Evolutionary conservation across 495 filamentous ascomycete genomes (phyloP).

Genomic region (Staphylotrichum longicolle): DNA sequence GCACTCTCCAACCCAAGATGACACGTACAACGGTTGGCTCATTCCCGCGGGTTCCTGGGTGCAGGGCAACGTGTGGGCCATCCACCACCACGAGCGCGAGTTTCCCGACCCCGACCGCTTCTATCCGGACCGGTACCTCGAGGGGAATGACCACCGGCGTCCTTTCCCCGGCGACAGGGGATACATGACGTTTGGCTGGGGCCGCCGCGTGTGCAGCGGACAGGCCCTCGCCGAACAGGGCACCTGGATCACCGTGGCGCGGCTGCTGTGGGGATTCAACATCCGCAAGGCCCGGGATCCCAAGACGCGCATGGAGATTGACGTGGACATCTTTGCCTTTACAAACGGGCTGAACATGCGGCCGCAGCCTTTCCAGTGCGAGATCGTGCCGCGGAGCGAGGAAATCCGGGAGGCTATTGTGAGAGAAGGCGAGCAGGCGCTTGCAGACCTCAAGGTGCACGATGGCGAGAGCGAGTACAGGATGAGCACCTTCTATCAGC

Average conservation of each 20-base stretch:
- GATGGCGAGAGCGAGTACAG: conserved; percentile 59
- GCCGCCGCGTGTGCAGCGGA: conserved; percentile 58
- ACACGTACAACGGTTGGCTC: conserved; percentile 55
- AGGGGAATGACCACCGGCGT: conserved; percentile 47
- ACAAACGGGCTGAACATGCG: conserved; percentile 58
- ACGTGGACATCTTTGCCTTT: conserved; percentile 53
- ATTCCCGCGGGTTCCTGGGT: conserved; percentile 57
- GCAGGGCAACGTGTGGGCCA: conserved; percentile 63
- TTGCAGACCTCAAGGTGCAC: conserved; percentile 52
- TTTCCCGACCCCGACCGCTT: conserved; percentile 62
- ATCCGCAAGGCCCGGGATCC: conserved; percentile 50
- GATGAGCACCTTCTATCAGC: conserved; percentile 54
- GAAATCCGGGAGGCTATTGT: conserved; percentile 53
- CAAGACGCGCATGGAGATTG: conserved; percentile 47
- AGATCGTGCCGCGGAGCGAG: conserved; percentile 48
- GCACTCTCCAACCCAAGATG: conserved; percentile 59
- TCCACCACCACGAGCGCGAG: conserved; percentile 61
- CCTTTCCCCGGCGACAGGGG: conserved; percentile 59
- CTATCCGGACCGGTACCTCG: conserved; percentile 48
- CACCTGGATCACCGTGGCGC: conserved; percentile 54
- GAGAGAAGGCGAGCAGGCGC: conserved; percentile 54
- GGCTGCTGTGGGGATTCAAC: conserved; percentile 55
- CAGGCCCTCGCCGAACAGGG: conserved; percentile 59
- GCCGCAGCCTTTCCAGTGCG: conserved; percentile 53
- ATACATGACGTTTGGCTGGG: conserved; percentile 66